Evolutionary conservation across 345 rosid species (phyloP).

Genomic region (Citrus cavaleriei): DNA sequence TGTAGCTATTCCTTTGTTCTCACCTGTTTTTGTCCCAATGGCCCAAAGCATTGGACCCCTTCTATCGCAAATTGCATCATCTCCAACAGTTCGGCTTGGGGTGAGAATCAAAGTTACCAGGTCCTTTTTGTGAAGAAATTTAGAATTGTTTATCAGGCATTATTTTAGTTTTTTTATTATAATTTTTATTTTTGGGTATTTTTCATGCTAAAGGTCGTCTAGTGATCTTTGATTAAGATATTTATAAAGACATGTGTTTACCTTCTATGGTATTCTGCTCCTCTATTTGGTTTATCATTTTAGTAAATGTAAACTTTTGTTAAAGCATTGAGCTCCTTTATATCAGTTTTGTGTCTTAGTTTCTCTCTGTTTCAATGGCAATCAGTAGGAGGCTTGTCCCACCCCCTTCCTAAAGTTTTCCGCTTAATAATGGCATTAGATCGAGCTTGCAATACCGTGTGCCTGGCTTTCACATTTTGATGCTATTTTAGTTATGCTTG

Average conservation of each 20-base stretch:
- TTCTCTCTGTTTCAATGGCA: background rate
- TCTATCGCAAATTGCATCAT: slow-evolving; percentile 67
- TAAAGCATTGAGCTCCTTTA: background rate
- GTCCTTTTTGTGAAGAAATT: slow-evolving; percentile 8
- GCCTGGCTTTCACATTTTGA: background rate
- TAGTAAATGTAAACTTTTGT: background rate
- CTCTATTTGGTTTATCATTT: background rate
- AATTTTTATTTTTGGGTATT: no score
- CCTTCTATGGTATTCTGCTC: background rate
- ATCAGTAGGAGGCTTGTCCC: background rate
- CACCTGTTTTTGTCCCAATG: slow-evolving; percentile 88
- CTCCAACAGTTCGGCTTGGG: slow-evolving; percentile 82
- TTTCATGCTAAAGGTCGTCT: background rate
- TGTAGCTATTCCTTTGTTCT: slow-evolving; percentile 85
- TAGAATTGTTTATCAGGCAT: background rate
- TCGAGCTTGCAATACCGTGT: no score
- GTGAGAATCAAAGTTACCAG: slow-evolving; percentile 36
- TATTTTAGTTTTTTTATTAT: no score
- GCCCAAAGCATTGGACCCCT: slow-evolving; percentile 93
- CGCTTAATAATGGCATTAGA: background rate
- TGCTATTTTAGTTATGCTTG: background rate
- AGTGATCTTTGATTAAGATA: background rate
- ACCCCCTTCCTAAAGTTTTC: background rate
- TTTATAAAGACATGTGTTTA: background rate
- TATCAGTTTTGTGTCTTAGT: background rate